Base-by-base conservation (phyloP, 2,329 filamentous ascomycete species). In the Xylariaceae sp. region DNA sequence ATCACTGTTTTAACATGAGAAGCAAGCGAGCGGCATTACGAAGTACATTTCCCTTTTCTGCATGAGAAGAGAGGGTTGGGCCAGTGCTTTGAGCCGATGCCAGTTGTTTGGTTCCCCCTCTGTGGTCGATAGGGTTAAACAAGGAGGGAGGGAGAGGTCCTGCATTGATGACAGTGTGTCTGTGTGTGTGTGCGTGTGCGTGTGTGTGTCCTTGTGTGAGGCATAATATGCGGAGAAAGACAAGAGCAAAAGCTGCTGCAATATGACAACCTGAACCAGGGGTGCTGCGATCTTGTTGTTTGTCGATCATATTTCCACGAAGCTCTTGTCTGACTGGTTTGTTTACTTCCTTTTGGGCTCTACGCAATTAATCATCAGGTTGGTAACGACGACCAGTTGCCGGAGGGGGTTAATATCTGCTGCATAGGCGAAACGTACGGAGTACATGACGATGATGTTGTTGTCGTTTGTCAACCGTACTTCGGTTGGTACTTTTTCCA, bases 211-310 rank as follows among this genome's bases (percentile, higher is more conserved):
- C 23, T 56, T 62, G 51, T 57, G 55, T 35, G 51, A 52, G 42
- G 60, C 17, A 18, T 34, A 49, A 53, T 15, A 55, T 57, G 53
- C 49, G 61, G 61, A 56, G 55, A 51, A 49, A 55, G 23, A 30
- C 23, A 30, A 30, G 23, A 30, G 23, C 4, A 30, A 30, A 30
- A 30, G 23, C 17, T 18, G 48, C 55, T 56, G 50, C 56, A 56
- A 51, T 59, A 53, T 61, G 56, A 47, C 50, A 39, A 52, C 51
- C 55, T 35, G 47, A 57, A 34, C 58, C 47, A 49, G 58, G 58
- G 53, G 49, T 53, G 37, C 53, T 59, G 47, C 30, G 48, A 61
- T 23, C 56, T 30, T 54, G 59, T 30, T 51, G 59, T 56, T 55
- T 56, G 48, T 62, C 44, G 54, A 56, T 50, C 42, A 56, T 53